These are phyloP conservation scores for Lithohypha guttulata DNA, from an alignment of 2,329 filamentous ascomycete genomes.

Conservation along the genomic window DNA sequence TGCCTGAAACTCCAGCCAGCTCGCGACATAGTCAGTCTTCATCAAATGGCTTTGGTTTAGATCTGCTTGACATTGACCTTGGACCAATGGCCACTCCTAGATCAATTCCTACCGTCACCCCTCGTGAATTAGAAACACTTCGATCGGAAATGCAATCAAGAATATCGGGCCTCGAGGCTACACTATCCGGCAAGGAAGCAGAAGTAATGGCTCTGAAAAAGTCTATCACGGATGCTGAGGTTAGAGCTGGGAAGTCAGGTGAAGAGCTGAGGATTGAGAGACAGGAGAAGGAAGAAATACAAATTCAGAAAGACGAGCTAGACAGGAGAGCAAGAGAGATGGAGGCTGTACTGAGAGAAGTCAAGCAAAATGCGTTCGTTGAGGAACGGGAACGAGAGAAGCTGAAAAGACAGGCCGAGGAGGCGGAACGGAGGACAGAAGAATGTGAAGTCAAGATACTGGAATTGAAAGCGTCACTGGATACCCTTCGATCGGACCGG, in stretches of 20 bases:
- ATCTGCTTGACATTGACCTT: constrained; percentile 77
- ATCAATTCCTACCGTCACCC: constrained; percentile 80
- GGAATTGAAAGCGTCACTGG: constrained; percentile 37
- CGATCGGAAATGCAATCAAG: constrained; percentile 87
- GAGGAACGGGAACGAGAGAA: constrained; percentile 73
- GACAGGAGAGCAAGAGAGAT: constrained; percentile 77
- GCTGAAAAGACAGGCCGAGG: constrained; percentile 62
- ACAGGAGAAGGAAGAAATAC: constrained; percentile 57
- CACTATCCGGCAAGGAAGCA: constrained; percentile 82
- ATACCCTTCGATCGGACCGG: constrained; percentile 30
- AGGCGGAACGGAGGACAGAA: constrained; percentile 53
- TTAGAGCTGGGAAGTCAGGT: constrained; percentile 74
- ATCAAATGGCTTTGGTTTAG: constrained; percentile 16
- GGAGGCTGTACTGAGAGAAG: constrained; percentile 65
- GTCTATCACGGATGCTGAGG: constrained; percentile 81
- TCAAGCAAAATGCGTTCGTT: constrained; percentile 69
- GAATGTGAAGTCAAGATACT: constrained; percentile 35
- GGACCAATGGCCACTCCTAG: constrained; percentile 88
- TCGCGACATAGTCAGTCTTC: constrained; percentile 21
- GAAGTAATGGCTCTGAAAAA: constrained; percentile 80
- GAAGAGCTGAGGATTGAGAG: constrained; percentile 74
- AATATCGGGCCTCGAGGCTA: constrained; percentile 87
- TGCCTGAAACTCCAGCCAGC: constrained; percentile 22
- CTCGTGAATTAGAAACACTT: constrained; percentile 80
- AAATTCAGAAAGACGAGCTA: constrained; percentile 69